Evolutionary conservation across 78 protist genomes (phyloP).

Genomic region (Bigelowiella natans): DNA sequence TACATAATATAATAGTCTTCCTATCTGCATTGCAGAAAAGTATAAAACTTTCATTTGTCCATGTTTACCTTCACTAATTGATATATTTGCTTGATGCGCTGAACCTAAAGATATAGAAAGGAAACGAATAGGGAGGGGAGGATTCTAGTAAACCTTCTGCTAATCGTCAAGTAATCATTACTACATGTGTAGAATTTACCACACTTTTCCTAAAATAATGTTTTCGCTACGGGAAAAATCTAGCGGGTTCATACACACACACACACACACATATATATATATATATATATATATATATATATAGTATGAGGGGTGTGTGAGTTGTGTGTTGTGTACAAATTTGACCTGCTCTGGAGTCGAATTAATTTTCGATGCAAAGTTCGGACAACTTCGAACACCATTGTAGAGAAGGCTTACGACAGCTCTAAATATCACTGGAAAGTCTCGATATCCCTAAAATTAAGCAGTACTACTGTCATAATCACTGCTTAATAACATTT

Average conservation of each 20-base stretch:
- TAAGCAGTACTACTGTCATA: too few relatives aligned
- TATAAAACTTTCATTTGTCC: background rate
- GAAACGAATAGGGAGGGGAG: background rate
- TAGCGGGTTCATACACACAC: background rate
- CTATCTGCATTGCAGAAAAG: background rate
- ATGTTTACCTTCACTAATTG: background rate
- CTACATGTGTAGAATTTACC: background rate
- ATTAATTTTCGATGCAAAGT: background rate
- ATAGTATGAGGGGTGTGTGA: background rate
- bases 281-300: background rate
- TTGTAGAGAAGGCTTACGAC: background rate
- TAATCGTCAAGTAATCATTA: background rate
- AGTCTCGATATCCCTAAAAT: background rate
- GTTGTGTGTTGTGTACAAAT: background rate
- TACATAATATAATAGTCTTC: background rate
- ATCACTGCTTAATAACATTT: too few relatives aligned
- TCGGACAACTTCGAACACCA: background rate
- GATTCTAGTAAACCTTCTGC: background rate
- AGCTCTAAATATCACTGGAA: background rate
- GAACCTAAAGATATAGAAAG: background rate
- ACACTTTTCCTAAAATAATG: background rate
- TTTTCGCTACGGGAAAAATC: background rate
- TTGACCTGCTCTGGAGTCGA: background rate
- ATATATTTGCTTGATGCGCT: background rate
- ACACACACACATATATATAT: background rate